Evolutionary conservation across 139 green algal species (phyloP), one percentile per base, ranked within the genome.

Genomic region (Coccomyxa sp.): DNA sequence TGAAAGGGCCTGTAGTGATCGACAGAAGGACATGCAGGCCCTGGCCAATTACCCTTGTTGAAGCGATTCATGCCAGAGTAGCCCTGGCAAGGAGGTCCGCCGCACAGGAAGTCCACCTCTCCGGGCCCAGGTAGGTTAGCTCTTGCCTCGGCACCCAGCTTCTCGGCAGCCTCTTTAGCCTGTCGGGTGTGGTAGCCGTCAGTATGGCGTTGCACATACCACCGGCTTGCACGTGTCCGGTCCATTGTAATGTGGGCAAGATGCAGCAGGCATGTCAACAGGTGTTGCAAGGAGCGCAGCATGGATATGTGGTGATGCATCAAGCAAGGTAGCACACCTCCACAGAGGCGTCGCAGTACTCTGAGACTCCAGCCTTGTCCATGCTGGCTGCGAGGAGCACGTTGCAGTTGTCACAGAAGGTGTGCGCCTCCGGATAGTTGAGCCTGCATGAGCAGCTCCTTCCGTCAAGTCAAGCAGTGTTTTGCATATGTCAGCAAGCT

Each of bases 61-160:
- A 99, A 99, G 40, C 95, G 89, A 85, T 99, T 99, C 95, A 99
- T 99, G 80, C 95, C 95, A 22, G 88, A 95, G 89, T 98, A 99
- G 73, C 95, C 95, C 90, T 99, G 94, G 91, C 95, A 99, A 70
- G 95, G 95, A 0, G 95, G 95, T 0, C 95, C 95, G 31, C 95
- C 94, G 83, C 94, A 97, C 75, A 99, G 95, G 86, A 99, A 97
- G 41, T 97, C 95, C 31, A 99, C 95, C 79, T 97, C 73, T 0
- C 95, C 95, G 6, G 95, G 95, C 55, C 55, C 12, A 3, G 95
- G 95, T 79, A 98, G 88, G 18, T 58, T 76, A 10, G 38, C 85
- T 37, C 83, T 54, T 31, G 80, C 36, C n/a, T 83, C 81, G 0
- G 55, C 70, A 12, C 82, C 76, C 81, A 95, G 68, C 12, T 31